Evolutionary conservation across 331 rosid species (phyloP).

Genomic region (Cydonia oblonga): DNA sequence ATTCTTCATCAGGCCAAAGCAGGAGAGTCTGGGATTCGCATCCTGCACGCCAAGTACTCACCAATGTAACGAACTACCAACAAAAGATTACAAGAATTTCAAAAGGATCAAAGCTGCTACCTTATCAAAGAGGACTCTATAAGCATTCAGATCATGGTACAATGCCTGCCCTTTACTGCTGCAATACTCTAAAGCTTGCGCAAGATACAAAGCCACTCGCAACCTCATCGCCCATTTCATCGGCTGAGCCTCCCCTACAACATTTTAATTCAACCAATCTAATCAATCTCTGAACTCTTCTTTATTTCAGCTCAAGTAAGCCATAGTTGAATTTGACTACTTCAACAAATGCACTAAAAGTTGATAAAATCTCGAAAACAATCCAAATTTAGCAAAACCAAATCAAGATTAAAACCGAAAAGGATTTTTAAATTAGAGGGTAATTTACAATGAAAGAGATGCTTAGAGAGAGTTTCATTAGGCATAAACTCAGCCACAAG

Average conservation of each 20-base stretch:
- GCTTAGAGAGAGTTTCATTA: conserved; percentile 88
- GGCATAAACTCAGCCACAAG: conserved; percentile 97
- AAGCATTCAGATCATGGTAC: conserved; percentile 96
- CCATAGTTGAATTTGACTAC: neutral
- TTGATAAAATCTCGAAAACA: neutral
- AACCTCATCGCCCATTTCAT: conserved; percentile 99
- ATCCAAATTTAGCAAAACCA: neutral
- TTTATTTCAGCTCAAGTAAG: neutral
- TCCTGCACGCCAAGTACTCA: conserved; percentile 30
- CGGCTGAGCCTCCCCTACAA: conserved; percentile 85
- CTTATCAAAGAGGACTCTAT: conserved; percentile 81
- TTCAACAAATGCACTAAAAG: neutral
- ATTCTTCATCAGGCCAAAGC: conserved; percentile 92
- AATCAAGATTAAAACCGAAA: neutral
- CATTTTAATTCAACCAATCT: neutral
- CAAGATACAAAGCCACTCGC: conserved; percentile 91
- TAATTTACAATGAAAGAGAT: conserved; percentile 80
- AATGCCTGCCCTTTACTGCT: conserved; percentile 70
- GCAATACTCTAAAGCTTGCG: conserved; percentile 94
- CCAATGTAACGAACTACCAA: conserved; percentile 8
- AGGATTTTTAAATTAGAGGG: neutral
- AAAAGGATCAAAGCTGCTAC: conserved; percentile 21
- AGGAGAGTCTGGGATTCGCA: conserved; percentile 76
- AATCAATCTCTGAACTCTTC: neutral
- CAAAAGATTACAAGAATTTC: conserved; percentile 5